A percentile compares a stretch with the other conserved stretches of the same genome.
Conservation (phyloP, 2,329 filamentous ascomycete species). For the Colletotrichum echinochloae region DNA sequence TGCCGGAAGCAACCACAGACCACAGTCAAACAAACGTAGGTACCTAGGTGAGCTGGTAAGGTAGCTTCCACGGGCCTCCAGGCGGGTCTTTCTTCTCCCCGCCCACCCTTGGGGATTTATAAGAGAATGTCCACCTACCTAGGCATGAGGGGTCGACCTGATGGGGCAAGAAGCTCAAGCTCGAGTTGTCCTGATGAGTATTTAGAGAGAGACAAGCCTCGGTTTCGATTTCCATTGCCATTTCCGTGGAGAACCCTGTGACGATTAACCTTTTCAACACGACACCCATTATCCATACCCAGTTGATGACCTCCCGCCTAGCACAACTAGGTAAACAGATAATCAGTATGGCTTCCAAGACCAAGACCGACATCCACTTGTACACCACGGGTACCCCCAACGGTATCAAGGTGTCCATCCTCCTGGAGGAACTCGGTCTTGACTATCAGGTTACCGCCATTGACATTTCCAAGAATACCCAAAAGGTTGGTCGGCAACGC, state of each 20-base stretch:
- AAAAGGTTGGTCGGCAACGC: conserved; percentile 36
- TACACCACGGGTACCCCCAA: conserved; percentile 90
- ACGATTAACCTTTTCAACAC: not conserved
- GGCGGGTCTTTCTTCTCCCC: conserved; percentile 3
- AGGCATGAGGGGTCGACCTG: conserved; percentile 22
- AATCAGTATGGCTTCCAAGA: conserved; percentile 55
- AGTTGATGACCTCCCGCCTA: conserved; percentile 32
- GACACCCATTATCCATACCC: not conserved
- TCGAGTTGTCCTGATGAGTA: conserved; percentile 20
- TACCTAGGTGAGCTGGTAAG: too few species aligned
- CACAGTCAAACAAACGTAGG: too few species aligned
- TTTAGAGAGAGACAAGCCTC: conserved; percentile 13
- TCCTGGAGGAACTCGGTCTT: conserved; percentile 85
- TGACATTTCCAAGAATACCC: conserved; percentile 74
- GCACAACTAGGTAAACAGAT: conserved; percentile 32
- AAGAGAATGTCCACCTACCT: conserved; percentile 1
- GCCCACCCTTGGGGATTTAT: conserved; percentile 26
- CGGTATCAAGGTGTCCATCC: conserved; percentile 89
- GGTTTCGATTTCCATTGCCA: conserved; percentile 1
- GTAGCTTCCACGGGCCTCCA: conserved; percentile 5
- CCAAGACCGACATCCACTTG: conserved; percentile 76
- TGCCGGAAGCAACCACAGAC: conserved; percentile 30
- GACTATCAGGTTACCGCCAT: conserved; percentile 81
- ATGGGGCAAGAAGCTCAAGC: not conserved
- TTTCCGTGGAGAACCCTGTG: not conserved